These are phyloP conservation scores for Fraxinus angustifolia DNA, from an alignment of 305 asterid genomes.

Conservation along the genomic window DNA sequence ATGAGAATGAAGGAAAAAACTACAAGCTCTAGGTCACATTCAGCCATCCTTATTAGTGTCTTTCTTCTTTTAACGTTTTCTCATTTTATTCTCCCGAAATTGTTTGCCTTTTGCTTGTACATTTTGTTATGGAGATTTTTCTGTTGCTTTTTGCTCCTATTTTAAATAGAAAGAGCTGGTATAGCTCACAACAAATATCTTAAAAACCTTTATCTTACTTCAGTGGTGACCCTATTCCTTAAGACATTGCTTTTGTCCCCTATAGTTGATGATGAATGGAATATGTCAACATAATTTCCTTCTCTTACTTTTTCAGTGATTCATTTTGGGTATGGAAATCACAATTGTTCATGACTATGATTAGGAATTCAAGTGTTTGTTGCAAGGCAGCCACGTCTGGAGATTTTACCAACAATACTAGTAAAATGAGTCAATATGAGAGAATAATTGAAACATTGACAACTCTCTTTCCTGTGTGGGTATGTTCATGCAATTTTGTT, in stretches of 20 bases:
- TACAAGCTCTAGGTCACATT: not conserved
- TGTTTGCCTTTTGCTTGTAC: not conserved
- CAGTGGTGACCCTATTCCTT: not conserved
- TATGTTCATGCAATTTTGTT: constrained; percentile 33
- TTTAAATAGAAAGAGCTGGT: not conserved
- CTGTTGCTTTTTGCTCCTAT: not conserved
- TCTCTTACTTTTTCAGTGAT: not conserved
- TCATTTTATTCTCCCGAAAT: not conserved
- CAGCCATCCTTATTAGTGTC: not conserved
- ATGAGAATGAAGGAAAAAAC: not conserved
- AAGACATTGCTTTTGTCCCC: not conserved
- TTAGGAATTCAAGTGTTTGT: constrained; percentile 42
- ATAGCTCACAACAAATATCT: not conserved
- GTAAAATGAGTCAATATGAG: constrained; percentile 70
- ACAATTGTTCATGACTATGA: constrained; percentile 10
- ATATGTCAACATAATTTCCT: not conserved
- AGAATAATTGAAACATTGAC: constrained; percentile 84
- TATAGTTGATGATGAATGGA: not conserved
- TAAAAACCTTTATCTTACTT: not conserved
- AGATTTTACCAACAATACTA: constrained; percentile 53
- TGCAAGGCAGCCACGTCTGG: constrained; percentile 78
- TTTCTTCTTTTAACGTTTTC: not conserved
- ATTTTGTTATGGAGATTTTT: not conserved
- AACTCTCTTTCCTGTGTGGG: constrained; percentile 71
- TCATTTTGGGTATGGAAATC: not conserved